Percentiles rank a stretch among this genome's conserved stretches.
These are phyloP conservation scores for Clonostachys sp. DNA, from an alignment of 2,329 filamentous ascomycete genomes.

Conservation along the genomic window DNA sequence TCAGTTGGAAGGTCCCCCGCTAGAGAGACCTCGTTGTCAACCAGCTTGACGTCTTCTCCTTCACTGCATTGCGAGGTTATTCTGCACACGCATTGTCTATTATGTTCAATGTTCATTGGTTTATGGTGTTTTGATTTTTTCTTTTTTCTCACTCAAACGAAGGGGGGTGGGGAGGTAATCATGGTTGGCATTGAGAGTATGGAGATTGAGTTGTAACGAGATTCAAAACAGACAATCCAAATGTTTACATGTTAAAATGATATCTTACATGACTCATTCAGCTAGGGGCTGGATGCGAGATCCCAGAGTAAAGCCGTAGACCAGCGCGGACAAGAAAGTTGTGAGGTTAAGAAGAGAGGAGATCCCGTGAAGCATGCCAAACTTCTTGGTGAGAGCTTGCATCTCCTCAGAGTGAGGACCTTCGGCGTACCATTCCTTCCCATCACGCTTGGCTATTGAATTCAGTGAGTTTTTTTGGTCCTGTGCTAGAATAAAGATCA, in stretches of 20 bases:
- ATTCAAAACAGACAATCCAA: not conserved
- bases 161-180: no score
- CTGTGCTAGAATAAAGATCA: not conserved
- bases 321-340: constrained; percentile 64
- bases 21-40: no score
- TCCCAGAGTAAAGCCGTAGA: constrained; percentile 74
- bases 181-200: no score
- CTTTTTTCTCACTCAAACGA: no score
- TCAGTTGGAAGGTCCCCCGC: no score
- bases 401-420: constrained; percentile 82
- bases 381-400: constrained; percentile 72
- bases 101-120: no score
- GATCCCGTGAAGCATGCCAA: constrained; percentile 74
- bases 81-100: no score
- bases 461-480: constrained; percentile 14
- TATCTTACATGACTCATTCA: constrained; percentile 2
- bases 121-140: no score
- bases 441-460: constrained; percentile 68
- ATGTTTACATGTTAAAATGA: not conserved
- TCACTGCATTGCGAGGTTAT: no score
- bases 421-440: constrained; percentile 79
- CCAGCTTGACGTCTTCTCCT: no score
- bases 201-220: no score
- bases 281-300: constrained; percentile 47
- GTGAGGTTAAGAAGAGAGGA: constrained; percentile 76